Evolutionary conservation across 345 rosid species (phyloP).

Genomic region (Syzygium grande): DNA sequence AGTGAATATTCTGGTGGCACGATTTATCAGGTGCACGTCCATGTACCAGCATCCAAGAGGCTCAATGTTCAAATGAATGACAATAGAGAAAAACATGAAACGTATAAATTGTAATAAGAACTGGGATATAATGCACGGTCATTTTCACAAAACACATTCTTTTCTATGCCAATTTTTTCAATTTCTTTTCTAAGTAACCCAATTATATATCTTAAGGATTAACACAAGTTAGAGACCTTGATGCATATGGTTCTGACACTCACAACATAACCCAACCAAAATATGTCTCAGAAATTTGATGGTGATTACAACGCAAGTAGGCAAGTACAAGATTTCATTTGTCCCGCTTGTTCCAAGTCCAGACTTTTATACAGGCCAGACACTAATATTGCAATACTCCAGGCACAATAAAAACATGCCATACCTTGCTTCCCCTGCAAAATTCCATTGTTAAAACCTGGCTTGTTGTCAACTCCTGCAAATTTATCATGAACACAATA

Average conservation of each 20-base stretch:
- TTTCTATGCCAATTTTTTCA: neutral
- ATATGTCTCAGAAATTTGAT: neutral
- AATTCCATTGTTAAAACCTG: slow-evolving; percentile 84
- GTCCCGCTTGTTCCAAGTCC: neutral
- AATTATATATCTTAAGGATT: neutral
- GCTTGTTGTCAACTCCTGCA: slow-evolving; percentile 65
- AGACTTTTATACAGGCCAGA: neutral
- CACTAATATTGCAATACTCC: neutral
- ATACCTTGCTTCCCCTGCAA: slow-evolving; percentile 71
- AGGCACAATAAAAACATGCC: neutral
- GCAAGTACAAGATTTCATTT: neutral
- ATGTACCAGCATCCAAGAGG: neutral
- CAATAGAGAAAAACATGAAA: neutral
- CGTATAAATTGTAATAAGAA: neutral
- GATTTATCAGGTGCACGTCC: neutral
- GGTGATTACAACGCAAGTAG: neutral
- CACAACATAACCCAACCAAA: neutral
- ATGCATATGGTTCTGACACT: neutral
- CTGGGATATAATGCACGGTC: neutral
- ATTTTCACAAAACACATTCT: neutral
- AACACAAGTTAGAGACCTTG: neutral
- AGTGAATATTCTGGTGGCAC: neutral
- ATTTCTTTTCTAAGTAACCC: neutral
- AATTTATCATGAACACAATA: neutral
- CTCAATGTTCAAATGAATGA: neutral